phyloP scores from a whole-genome alignment of 2,329 filamentous ascomycete genomes.

The Trichoderma sp. region DNA sequence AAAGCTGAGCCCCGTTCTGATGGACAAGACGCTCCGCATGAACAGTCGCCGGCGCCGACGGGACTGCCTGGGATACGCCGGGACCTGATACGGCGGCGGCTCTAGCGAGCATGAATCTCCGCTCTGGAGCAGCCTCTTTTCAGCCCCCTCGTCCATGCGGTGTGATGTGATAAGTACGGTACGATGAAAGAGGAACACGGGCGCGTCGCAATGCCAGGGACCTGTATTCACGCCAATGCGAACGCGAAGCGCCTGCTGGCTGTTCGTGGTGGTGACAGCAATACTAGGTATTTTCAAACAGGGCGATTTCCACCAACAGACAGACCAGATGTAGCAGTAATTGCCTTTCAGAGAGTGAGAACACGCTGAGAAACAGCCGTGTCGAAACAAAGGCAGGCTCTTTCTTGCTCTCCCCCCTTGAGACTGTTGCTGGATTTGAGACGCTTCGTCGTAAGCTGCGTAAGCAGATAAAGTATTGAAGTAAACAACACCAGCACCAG shows the following conservation, averaged over 20 bases:
- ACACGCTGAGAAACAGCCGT: neutral
- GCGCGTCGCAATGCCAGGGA: neutral
- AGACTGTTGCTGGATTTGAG: neutral
- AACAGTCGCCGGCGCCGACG: conserved; percentile 8
- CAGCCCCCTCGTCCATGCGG: conserved; percentile 10
- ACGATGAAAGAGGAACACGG: neutral
- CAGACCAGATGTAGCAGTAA: neutral
- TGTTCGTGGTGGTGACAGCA: neutral
- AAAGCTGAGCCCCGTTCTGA: conserved; percentile 23
- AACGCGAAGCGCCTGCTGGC: neutral
- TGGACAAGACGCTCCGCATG: conserved; percentile 18
- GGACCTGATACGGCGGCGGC: conserved; percentile 24
- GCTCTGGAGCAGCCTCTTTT: conserved; percentile 7
- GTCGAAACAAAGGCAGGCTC: neutral
- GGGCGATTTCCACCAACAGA: neutral
- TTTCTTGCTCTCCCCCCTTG: neutral
- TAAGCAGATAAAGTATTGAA: neutral
- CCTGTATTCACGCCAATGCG: neutral
- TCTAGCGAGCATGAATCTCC: conserved; percentile 5
- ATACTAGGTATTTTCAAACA: neutral
- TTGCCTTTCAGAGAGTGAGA: neutral
- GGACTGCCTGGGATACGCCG: conserved; percentile 21
- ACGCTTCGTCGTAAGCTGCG: neutral
- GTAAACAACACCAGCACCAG: neutral
- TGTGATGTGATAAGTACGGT: neutral